A percentile compares a stretch with the other conserved stretches of the same genome.
These are phyloP conservation scores for Adenanthera pavonina DNA, from an alignment of 306 rosid species.

Conservation along the genomic window DNA sequence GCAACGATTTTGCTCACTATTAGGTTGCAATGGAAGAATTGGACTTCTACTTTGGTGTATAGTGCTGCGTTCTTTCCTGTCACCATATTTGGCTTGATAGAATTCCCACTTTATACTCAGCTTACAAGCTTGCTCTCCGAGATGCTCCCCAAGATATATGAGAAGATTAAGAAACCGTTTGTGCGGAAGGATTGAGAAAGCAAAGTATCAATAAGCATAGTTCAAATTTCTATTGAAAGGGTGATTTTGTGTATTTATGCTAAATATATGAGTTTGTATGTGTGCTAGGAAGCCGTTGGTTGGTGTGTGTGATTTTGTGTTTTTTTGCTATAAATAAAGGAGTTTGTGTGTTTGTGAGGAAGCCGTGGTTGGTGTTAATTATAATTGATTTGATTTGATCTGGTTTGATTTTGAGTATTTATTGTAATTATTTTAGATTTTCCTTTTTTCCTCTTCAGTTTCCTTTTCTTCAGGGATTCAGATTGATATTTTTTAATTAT, in stretches of 20 bases:
- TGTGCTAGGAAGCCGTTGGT: too few species aligned
- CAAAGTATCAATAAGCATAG: background rate
- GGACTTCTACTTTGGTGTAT: constrained; percentile 34
- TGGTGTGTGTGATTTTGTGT: too few species aligned
- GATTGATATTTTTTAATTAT: too few species aligned
- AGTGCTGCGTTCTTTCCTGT: constrained; percentile 40
- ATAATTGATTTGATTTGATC: too few species aligned
- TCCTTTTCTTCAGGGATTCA: too few species aligned
- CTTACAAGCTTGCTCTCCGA: background rate
- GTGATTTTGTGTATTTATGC: background rate
- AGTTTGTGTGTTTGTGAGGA: background rate
- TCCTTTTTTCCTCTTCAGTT: too few species aligned
- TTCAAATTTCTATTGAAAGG: background rate
- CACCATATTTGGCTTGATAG: constrained; percentile 38
- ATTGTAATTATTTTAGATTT: too few species aligned
- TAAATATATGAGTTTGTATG: too few species aligned
- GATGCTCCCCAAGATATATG: background rate
- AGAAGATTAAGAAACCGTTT: background rate
- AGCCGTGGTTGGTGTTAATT: background rate
- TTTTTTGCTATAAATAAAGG: background rate
- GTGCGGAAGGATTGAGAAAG: background rate
- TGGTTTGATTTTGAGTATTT: too few species aligned
- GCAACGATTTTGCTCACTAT: constrained; percentile 41
- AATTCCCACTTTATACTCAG: constrained; percentile 28
- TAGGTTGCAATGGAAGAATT: background rate